Evolutionary conservation across 352 stramenopile species (phyloP), one percentile per base, ranked within the genome.

Genomic region (Globisporangium acanthophoron): DNA sequence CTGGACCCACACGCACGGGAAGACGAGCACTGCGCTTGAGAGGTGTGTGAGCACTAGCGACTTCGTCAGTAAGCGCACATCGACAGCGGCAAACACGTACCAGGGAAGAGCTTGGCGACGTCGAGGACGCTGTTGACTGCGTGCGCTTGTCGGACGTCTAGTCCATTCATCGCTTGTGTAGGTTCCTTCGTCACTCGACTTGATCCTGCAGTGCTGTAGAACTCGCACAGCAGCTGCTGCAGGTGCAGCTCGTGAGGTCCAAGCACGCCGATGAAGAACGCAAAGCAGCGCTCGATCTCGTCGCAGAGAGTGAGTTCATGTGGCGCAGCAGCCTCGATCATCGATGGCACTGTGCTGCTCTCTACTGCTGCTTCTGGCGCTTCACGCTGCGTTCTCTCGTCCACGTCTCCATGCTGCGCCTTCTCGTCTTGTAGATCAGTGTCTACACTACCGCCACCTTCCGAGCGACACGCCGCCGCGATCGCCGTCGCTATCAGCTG

Each of bases 1-100:
- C 31, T 84, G 79, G 8, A 59, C 35, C 79, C 79, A 90, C 18
- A 85, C 61, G 31, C 72, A 82, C n/a, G 79, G 77, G 47, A 85
- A 87, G 1, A 88, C 46, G 15, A 90, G 59, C 44, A 84, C 79
- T 89, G 54, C 37, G 31, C 21, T 65, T 35, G 21, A 54, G 2
- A 39, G 4, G 6, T n/a, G 40, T 31, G 24, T 56, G 24, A 62
- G 12, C n/a, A 27, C 8, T 48, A 27, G 20, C 49, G 3, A 5
- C 11, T 6, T 18, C 21, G 29, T 27, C 44, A 13, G 61, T 29
- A 46, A 54, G 7, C 39, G n/a, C 2, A 47, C 5, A 12, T 3
- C 35, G 29, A 24, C 15, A 37, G 12, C 3, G 29, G 9, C 29
- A 24, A 16, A 6, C 41, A 3, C 15, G 39, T 55, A 89, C 79